Base-by-base conservation (phyloP, 75 land plant genomes). In the Adiantum capillusveneris region DNA sequence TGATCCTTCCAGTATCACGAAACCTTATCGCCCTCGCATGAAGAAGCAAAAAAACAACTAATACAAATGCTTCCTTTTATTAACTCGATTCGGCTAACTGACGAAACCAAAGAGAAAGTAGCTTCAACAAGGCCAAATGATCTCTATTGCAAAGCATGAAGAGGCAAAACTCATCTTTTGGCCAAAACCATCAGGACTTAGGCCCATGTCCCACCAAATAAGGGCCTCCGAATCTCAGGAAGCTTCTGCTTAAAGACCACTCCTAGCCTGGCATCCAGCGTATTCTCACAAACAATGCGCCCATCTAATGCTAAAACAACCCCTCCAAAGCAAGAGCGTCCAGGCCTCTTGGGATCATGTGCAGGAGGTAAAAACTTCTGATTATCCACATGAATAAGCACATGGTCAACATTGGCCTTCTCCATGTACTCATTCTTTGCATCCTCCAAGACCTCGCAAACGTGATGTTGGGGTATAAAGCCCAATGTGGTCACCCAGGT, bases 241-340 rank as follows among this genome's bases (percentile, higher is more conserved):
- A 84, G 75, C 30, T 84, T 82, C 60, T 81, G 62, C 31, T 78
- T 44, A 57, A 81, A 78, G 2, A 66, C 81, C 54, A 85, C 74
- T 50, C 79, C 71, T 52, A 85, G 50, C 31, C 88, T 62, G 29
- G 82, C 82, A 78, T 85, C 88, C 30, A 85, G 77, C 18, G 82
- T 82, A 69, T 85, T 85, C 36, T 85, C 86, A 48, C 65, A 67
- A 0, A 82, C 88, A 61, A 85, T 85, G 46, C 56, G 72, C 25
- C 86, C 86, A 60, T 85, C 88, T 26, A 82, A 77, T 37, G 88
- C 88, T 66, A 85, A 57, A n/a, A 79, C 77, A 7, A 85, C 71
- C 11, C 88, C 88, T 6, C 88, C 86, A 30, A 79, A 39, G 12
- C 42, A 39, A 13, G 42, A 39, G 13, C 13, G 42, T 39, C 42